phyloP scores from a whole-genome alignment of 768 basidiomycete genomes.

The Pisolithus tinctorius region DNA sequence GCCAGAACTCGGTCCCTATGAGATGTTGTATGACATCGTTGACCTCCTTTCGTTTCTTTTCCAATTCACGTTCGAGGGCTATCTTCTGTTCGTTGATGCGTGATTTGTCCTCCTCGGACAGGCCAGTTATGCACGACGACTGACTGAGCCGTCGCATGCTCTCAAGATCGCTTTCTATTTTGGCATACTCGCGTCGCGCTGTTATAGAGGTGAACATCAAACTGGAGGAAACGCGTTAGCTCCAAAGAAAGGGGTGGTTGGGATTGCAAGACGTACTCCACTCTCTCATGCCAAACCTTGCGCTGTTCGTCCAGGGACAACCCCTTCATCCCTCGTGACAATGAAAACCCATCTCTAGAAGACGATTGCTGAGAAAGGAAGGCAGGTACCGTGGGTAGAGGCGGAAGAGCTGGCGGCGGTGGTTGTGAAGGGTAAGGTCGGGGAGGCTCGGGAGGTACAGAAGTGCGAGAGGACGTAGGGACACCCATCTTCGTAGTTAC shows the following conservation, averaged over 20 bases:
- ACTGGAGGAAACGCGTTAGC: slow-evolving; percentile 17
- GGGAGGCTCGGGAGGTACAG: slow-evolving; percentile 9
- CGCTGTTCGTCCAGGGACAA: slow-evolving; percentile 31
- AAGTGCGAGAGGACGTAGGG: not conserved
- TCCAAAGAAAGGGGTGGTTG: not conserved
- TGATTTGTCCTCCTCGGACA: slow-evolving; percentile 20
- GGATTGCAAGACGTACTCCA: slow-evolving; percentile 28
- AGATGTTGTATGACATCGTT: slow-evolving; percentile 25
- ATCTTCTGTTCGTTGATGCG: slow-evolving; percentile 19
- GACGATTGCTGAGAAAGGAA: slow-evolving; percentile 12
- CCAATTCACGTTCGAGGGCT: slow-evolving; percentile 16
- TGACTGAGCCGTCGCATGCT: slow-evolving; percentile 18
- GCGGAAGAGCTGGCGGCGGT: slow-evolving; percentile 15
- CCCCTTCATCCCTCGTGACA: slow-evolving; percentile 12
- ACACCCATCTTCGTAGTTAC: not conserved
- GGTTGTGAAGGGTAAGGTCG: slow-evolving; percentile 15
- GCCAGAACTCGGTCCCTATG: slow-evolving; percentile 35
- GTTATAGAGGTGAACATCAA: slow-evolving; percentile 29
- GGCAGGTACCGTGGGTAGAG: slow-evolving; percentile 13
- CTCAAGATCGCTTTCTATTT: slow-evolving; percentile 28
- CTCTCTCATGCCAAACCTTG: slow-evolving; percentile 33
- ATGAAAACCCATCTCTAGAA: not conserved
- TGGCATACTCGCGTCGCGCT: slow-evolving; percentile 26
- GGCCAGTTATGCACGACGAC: slow-evolving; percentile 15
- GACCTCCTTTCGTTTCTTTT: slow-evolving; percentile 28